Evolutionary conservation across 345 rosid genomes (phyloP).

Genomic region (Acer yangbiense): DNA sequence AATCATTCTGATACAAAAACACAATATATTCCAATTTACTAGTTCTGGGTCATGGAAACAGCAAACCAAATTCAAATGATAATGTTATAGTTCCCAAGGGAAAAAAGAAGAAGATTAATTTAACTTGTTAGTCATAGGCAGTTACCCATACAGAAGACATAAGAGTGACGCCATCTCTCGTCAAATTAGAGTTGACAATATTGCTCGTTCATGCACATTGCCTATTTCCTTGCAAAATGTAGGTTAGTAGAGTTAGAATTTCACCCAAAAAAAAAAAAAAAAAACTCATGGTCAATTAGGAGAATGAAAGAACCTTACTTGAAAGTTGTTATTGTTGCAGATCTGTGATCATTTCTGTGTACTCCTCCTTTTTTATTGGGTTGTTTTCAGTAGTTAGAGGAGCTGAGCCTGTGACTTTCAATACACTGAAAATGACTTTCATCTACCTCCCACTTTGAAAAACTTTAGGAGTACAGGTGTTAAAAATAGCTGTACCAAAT

Average conservation of each 20-base stretch:
- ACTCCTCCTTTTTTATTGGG: neutral
- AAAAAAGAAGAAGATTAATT: neutral
- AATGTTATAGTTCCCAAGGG: neutral
- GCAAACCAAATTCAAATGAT: neutral
- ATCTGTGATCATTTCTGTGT: neutral
- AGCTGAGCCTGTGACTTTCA: neutral
- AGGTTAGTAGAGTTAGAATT: constrained; percentile 3
- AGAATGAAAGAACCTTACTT: too few species aligned
- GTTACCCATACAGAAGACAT: neutral
- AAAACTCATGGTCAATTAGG: neutral
- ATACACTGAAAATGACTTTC: constrained; percentile 15
- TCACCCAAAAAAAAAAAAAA: neutral
- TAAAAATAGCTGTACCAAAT: neutral
- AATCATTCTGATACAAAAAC: neutral
- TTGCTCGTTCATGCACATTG: neutral
- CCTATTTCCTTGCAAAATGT: neutral
- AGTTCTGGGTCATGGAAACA: neutral
- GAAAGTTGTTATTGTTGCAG: constrained; percentile 1
- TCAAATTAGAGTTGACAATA: neutral
- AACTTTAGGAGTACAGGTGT: neutral
- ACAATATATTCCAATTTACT: neutral
- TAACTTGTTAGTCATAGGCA: neutral
- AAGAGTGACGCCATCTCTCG: neutral
- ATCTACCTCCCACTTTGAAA: neutral
- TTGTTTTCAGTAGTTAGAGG: constrained; percentile 2